These are phyloP conservation scores for Colletotrichum trifolii DNA, from an alignment of 2,329 filamentous ascomycete species.

Conservation along the genomic window DNA sequence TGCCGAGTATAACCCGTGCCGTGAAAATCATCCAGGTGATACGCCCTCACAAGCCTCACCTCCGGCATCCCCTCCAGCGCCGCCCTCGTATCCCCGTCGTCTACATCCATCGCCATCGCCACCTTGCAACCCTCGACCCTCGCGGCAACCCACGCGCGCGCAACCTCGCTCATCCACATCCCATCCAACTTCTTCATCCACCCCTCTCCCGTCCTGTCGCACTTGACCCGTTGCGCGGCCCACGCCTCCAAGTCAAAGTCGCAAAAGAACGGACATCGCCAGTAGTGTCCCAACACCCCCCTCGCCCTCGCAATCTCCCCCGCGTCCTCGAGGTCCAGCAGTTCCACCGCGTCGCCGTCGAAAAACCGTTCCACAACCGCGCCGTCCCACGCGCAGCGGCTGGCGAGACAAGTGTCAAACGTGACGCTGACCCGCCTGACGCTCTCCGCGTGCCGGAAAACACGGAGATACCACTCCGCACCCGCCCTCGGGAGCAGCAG, in stretches of 20 bases:
- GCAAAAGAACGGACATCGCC: conserved; percentile 28
- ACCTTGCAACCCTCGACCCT: neutral
- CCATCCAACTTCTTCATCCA: conserved; percentile 23
- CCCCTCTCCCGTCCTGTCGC: neutral
- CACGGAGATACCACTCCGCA: conserved; percentile 22
- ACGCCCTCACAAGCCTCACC: conserved; percentile 27
- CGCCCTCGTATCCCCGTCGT: neutral
- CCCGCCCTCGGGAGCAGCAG: conserved; percentile 23
- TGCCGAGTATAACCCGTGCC: neutral
- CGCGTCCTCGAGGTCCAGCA: conserved; percentile 23
- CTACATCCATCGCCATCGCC: neutral
- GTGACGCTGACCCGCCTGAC: conserved; percentile 10
- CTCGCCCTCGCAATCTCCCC: conserved; percentile 20
- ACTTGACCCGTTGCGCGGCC: conserved; percentile 1
- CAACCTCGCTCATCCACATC: conserved; percentile 31
- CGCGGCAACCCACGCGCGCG: conserved; percentile 22
- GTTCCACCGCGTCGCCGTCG: conserved; percentile 9
- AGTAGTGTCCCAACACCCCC: conserved; percentile 1
- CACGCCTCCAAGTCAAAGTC: conserved; percentile 30
- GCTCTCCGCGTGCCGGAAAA: neutral
- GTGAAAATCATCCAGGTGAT: conserved; percentile 1
- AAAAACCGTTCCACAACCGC: conserved; percentile 6
- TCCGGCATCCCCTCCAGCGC: conserved; percentile 16
- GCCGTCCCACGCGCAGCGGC: conserved; percentile 15
- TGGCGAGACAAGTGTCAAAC: conserved; percentile 16